Conservation (phyloP, 345 rosid genomes). For the Eucalyptus urophylla region DNA sequence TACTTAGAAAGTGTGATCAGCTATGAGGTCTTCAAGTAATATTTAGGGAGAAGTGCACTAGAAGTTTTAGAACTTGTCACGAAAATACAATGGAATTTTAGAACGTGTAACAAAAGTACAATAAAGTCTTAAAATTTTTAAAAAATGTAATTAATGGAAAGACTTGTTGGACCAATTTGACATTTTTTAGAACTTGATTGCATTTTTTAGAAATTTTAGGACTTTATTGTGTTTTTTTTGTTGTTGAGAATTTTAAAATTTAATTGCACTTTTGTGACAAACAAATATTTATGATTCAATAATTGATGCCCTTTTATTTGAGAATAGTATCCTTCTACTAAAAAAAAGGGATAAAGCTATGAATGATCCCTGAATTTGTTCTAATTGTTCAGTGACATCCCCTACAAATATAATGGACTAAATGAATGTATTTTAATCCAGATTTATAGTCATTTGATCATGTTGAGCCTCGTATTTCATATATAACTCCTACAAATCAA, state of each 20-base stretch:
- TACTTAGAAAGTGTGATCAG: not conserved
- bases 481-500: not conserved
- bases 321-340: not conserved
- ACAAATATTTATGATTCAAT: not conserved
- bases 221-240: rapidly evolving
- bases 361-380: not conserved
- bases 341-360: not conserved
- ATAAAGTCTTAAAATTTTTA: too few species aligned
- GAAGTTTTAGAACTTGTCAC: too few species aligned
- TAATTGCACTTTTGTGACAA: too few species aligned
- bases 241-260: too few species aligned
- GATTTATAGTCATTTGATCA: not conserved
- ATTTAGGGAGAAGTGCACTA: not conserved
- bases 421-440: not conserved
- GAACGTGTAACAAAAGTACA: too few species aligned
- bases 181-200: too few species aligned
- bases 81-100: too few species aligned
- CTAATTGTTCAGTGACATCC: not conserved
- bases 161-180: not conserved
- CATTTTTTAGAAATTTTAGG: too few species aligned
- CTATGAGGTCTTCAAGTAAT: not conserved
- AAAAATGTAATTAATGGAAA: too few species aligned
- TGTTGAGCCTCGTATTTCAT: not conserved
- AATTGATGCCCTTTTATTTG: not conserved
- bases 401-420: not conserved